Conservation (phyloP, 2,329 filamentous ascomycete species). For the Fusarium torreyae region DNA sequence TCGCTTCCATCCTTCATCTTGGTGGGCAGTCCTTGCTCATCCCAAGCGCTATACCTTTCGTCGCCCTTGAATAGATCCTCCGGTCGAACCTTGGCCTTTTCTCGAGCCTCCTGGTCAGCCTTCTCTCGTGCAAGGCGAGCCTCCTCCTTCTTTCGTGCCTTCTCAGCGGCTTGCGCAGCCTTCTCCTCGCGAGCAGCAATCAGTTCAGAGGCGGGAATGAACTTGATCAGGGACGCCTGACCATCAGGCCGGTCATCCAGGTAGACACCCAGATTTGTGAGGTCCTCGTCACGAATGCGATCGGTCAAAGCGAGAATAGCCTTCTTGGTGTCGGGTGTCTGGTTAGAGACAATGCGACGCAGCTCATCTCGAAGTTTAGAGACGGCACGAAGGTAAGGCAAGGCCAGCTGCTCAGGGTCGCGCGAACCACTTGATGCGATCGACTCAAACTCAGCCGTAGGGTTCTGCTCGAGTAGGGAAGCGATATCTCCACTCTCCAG, state of each 20-base stretch:
- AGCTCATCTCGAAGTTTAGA: slow-evolving; percentile 75
- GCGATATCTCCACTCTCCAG: slow-evolving; percentile 64
- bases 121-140: slow-evolving; percentile 66
- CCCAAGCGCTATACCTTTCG: slow-evolving; percentile 80
- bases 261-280: slow-evolving; percentile 88
- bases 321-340: slow-evolving; percentile 71
- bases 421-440: slow-evolving; percentile 62
- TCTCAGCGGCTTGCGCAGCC: slow-evolving; percentile 73
- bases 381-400: slow-evolving; percentile 69
- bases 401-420: slow-evolving; percentile 67
- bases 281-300: slow-evolving; percentile 82
- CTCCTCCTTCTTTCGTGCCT: slow-evolving; percentile 69
- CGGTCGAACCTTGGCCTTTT: slow-evolving; percentile 70
- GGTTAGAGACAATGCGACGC: slow-evolving; percentile 66
- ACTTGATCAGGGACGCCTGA: slow-evolving; percentile 80
- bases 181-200: slow-evolving; percentile 73
- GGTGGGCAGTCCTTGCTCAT: slow-evolving; percentile 84
- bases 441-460: slow-evolving; percentile 63
- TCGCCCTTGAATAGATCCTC: slow-evolving; percentile 71
- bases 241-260: slow-evolving; percentile 83
- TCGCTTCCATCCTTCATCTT: slow-evolving; percentile 84
- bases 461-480: slow-evolving; percentile 60
- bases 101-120: slow-evolving; percentile 67
- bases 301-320: slow-evolving; percentile 84
- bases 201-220: slow-evolving; percentile 70